phyloP scores from a whole-genome alignment of 345 rosid species.

The Microcos paniculata region DNA sequence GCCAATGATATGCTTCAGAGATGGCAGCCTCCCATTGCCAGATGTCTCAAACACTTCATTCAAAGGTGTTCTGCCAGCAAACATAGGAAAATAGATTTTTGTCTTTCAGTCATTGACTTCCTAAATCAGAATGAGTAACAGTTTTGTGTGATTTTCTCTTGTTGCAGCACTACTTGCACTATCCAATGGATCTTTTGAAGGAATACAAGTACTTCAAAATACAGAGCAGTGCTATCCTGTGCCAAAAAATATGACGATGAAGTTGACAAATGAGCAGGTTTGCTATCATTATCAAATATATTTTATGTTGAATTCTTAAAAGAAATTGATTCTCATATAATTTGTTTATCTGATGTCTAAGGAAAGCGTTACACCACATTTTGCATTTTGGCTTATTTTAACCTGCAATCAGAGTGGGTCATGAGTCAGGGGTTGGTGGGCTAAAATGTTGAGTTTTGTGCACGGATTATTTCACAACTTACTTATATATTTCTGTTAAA shows the following conservation, averaged over 20 bases:
- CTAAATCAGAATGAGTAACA: background rate
- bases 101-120: background rate
- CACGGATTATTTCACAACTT: background rate
- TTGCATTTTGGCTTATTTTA: background rate
- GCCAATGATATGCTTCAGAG: conserved; percentile 86
- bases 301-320: background rate
- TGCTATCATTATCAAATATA: background rate
- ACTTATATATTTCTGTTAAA: background rate
- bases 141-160: conserved; percentile 13
- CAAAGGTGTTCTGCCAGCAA: conserved; percentile 24
- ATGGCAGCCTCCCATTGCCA: conserved; percentile 93
- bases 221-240: conserved; percentile 76
- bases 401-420: background rate
- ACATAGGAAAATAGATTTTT: background rate
- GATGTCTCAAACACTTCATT: conserved; percentile 54
- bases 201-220: conserved; percentile 50
- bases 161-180: conserved; percentile 40
- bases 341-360: background rate
- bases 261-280: conserved; percentile 88
- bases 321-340: background rate
- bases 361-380: background rate
- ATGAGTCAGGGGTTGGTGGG: background rate
- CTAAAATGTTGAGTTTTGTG: background rate
- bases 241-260: conserved; percentile 66
- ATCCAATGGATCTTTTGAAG: conserved; percentile 56